These are phyloP conservation scores for Grifola frondosa DNA, from an alignment of 1,284 basidiomycete genomes.

Conservation along the genomic window DNA sequence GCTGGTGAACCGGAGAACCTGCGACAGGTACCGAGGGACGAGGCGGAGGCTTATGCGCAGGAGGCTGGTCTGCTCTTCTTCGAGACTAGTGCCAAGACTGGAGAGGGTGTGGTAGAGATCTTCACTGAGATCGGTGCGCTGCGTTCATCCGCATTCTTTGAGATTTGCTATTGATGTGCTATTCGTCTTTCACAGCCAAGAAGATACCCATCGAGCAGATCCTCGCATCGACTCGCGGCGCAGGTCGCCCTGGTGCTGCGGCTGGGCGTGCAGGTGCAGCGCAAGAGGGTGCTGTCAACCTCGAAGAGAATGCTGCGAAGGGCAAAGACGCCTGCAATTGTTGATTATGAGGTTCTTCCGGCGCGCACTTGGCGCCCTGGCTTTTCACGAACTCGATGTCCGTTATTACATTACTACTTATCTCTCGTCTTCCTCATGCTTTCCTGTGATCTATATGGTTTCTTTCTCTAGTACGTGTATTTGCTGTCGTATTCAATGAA, in stretches of 20 bases:
- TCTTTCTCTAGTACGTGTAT: constrained; percentile 34
- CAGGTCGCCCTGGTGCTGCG: constrained; percentile 60
- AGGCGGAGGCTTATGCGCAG: constrained; percentile 94
- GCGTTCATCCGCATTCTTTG: constrained; percentile 8
- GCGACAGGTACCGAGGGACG: constrained; percentile 88
- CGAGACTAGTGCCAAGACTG: constrained; percentile 98
- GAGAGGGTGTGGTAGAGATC: constrained; percentile 93
- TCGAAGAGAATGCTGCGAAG: constrained; percentile 69
- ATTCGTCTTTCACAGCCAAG: constrained; percentile 62
- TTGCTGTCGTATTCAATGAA: constrained; percentile 33
- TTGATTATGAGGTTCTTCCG: constrained; percentile 25
- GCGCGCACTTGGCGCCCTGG: constrained; percentile 8
- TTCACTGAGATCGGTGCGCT: constrained; percentile 90
- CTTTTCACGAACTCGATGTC: constrained; percentile 21
- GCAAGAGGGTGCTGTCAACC: constrained; percentile 66
- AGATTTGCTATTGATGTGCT: constrained; percentile 1
- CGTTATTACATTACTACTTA: constrained; percentile 21
- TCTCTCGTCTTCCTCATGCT: constrained; percentile 24
- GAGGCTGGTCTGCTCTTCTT: constrained; percentile 95
- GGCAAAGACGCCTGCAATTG: constrained; percentile 82
- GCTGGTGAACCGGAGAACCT: constrained; percentile 64
- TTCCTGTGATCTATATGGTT: constrained; percentile 35
- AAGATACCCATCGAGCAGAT: constrained; percentile 95
- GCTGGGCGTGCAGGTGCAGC: constrained; percentile 51
- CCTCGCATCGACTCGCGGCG: constrained; percentile 72